These are phyloP conservation scores for Xerocomus spinulosus DNA, from an alignment of 768 basidiomycete species.

Conservation along the genomic window DNA sequence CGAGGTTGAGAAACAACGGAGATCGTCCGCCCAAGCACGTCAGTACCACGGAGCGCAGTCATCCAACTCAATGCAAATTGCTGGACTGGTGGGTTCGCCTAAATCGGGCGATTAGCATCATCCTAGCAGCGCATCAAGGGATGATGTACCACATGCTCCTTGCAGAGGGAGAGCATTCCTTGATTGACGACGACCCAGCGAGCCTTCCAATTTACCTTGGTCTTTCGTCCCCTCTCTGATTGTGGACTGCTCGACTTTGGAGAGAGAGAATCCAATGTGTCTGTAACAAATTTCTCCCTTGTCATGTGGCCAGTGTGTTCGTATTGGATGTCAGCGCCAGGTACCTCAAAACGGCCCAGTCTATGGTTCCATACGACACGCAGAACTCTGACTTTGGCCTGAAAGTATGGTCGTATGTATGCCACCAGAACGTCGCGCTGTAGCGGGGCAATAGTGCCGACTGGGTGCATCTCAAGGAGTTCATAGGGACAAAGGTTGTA, in stretches of 20 bases:
- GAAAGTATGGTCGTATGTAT: constrained; percentile 58
- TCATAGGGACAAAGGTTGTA: constrained; percentile 60
- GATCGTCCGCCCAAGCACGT: constrained; percentile 36
- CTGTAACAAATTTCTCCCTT: constrained; percentile 10
- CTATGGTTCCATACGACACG: constrained; percentile 37
- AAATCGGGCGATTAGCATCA: constrained; percentile 4
- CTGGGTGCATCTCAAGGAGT: constrained; percentile 63
- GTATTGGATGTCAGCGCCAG: constrained; percentile 6
- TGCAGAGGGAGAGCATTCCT: constrained; percentile 51
- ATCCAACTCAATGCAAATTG: constrained; percentile 39
- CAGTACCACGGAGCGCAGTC: constrained; percentile 40
- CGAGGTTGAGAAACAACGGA: constrained; percentile 20
- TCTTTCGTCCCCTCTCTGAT: constrained; percentile 26
- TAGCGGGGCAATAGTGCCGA: constrained; percentile 38
- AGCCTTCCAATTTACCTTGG: constrained; percentile 56
- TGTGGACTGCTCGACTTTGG: constrained; percentile 5
- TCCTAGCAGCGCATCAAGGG: not conserved
- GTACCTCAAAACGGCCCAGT: constrained; percentile 26
- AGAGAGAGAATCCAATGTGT: constrained; percentile 6
- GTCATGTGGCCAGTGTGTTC: constrained; percentile 2
- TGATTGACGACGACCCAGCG: constrained; percentile 60
- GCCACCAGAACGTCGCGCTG: constrained; percentile 36
- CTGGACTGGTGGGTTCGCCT: constrained; percentile 41
- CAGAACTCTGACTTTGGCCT: constrained; percentile 49
- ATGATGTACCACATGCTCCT: constrained; percentile 44